Evolutionary conservation across 345 rosid genomes (phyloP), one percentile per base, ranked within the genome.

Genomic region (Draba incana): DNA sequence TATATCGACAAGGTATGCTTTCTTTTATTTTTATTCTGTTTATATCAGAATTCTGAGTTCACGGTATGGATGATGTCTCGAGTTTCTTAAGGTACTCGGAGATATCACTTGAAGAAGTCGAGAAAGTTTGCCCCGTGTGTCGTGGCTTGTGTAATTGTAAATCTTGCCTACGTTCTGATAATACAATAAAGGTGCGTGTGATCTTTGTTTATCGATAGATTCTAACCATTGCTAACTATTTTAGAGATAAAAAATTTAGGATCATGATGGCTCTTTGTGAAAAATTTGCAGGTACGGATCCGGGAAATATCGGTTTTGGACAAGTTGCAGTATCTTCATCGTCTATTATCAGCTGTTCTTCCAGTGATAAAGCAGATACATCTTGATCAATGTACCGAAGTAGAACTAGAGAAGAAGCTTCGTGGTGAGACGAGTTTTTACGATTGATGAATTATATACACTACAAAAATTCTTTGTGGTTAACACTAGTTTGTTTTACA

Each of bases 41-140:
- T 43, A 27, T 58, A 42, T 43, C 10, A 44, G 54, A 45, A 45
- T 24, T 25, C 1, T 60, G 37, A 30, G 62, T 60, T 49, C 23
- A 38, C 2, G 1, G 25, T 62, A 49, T 28, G n/a, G 44, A 63
- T 49, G 56, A 35, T 70, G 57, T 69, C 42, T 58, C 55, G 52
- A 42, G n/a, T 62, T 6, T 73, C 54, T 45, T 6, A 74, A 92
- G 98, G 90, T 89, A 88, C 79, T 80, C 84, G 1, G 78, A 84
- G 45, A 79, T 83, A 74, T 75, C 92, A 27, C 47, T 70, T 71
- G 98, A 88, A 75, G 98, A 95, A 79, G 76, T 86, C 31, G 92
- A 85, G 85, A 88, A 86, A 84, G 77, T 73, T 52, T 95, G 99
- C 76, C 99, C 99, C 76, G 97, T 84, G 20, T 95, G 99, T 77